Evolutionary conservation across 805 yeast genomes (phyloP).

Genomic region (Peterozyma toletana): DNA sequence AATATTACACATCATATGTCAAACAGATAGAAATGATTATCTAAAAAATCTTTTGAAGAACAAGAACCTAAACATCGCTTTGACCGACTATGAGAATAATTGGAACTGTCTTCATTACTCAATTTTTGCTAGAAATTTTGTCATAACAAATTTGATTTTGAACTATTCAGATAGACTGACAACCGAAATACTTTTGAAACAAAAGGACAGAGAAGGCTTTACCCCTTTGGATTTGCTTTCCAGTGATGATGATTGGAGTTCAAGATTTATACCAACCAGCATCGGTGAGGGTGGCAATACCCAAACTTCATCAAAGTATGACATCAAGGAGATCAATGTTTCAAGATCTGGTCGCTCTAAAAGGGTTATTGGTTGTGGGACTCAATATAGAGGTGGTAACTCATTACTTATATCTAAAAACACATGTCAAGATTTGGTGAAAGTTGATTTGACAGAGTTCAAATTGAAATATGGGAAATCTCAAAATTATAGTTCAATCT

Average conservation of each 20-base stretch:
- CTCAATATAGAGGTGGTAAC: slow-evolving; percentile 36
- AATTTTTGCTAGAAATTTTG: slow-evolving; percentile 46
- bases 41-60: slow-evolving; percentile 40
- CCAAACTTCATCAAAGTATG: slow-evolving; percentile 8
- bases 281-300: slow-evolving; percentile 2
- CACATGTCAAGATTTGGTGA: slow-evolving; percentile 14
- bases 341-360: background rate
- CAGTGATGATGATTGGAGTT: slow-evolving; percentile 33
- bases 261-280: slow-evolving; percentile 13
- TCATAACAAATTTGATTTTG: slow-evolving; percentile 42
- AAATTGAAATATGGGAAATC: slow-evolving; percentile 18
- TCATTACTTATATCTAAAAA: slow-evolving; percentile 56
- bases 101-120: slow-evolving; percentile 80
- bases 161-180: slow-evolving; percentile 10
- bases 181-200: slow-evolving; percentile 30
- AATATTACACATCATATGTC: slow-evolving; percentile 48
- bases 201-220: slow-evolving; percentile 62
- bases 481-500: slow-evolving; percentile 11
- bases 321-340: slow-evolving; percentile 1
- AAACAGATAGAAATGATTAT: slow-evolving; percentile 39
- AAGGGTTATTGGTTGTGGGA: slow-evolving; percentile 2
- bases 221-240: slow-evolving; percentile 67
- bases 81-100: slow-evolving; percentile 66
- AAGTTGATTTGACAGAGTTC: slow-evolving; percentile 12
- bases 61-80: slow-evolving; percentile 34